A percentile compares a stretch with the other conserved stretches of the same genome.
These are phyloP conservation scores for Simmondsia chinensis DNA, from an alignment of 148 eudicot genomes.

Conservation along the genomic window DNA sequence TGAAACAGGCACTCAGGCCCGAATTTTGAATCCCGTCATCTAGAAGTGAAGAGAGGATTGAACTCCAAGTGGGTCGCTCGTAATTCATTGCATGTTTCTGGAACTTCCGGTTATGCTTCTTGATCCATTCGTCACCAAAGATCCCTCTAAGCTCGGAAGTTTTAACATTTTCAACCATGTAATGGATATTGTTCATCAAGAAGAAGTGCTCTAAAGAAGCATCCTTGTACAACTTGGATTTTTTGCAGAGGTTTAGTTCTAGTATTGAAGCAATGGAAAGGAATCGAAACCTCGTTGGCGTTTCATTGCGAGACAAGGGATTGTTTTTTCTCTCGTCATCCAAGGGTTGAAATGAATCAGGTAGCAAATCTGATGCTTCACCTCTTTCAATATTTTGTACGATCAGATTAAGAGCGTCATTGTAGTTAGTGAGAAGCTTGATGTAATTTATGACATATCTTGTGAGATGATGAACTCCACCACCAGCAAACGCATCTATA, in stretches of 20 bases:
- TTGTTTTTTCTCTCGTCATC: too few species aligned
- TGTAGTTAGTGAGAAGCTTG: conserved; percentile 32
- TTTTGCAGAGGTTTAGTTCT: conserved; percentile 46
- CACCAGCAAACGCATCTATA: conserved; percentile 32
- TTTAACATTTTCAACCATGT: conserved; percentile 52
- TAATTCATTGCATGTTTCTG: conserved; percentile 60
- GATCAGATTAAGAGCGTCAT: conserved; percentile 41
- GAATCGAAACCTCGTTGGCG: conserved; percentile 16
- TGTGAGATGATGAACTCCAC: conserved; percentile 62
- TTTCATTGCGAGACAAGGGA: too few species aligned
- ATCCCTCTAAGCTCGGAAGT: conserved; percentile 24
- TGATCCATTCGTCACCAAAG: conserved; percentile 65
- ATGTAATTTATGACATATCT: conserved; percentile 72
- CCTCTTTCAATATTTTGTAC: conserved; percentile 23
- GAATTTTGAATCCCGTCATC: conserved; percentile 35
- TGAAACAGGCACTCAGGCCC: conserved; percentile 25
- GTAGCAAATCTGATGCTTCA: too few species aligned
- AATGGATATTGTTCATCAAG: conserved; percentile 69
- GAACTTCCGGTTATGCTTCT: conserved; percentile 23
- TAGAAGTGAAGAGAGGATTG: conserved; percentile 29
- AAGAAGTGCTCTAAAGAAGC: conserved; percentile 45
- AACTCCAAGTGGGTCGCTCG: conserved; percentile 55
- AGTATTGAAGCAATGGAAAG: conserved; percentile 27
- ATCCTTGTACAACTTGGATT: conserved; percentile 52
- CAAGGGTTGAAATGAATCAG: too few species aligned